A percentile compares a stretch with the other conserved stretches of the same genome.
These are phyloP conservation scores for Trypanosoma rangeli DNA, from an alignment of 208 protist genomes.

Conservation along the genomic window DNA sequence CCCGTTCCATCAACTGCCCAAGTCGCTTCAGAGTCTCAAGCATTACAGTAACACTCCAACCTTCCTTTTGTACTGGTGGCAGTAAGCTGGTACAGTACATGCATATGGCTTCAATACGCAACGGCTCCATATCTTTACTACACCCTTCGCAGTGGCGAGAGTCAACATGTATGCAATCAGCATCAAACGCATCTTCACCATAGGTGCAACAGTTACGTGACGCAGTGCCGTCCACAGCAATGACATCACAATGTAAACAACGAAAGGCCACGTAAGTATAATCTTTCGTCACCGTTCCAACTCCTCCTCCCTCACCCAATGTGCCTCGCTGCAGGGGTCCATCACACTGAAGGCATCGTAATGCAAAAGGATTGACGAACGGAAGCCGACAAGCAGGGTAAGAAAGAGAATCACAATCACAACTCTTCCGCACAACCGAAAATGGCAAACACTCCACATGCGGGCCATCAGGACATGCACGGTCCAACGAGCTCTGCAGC, in stretches of 20 bases:
- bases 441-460: conserved; percentile 80
- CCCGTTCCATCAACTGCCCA: neutral
- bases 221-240: conserved; percentile 1
- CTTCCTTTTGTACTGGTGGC: conserved; percentile 25
- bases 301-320: neutral
- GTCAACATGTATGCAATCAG: conserved; percentile 18
- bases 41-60: conserved; percentile 29
- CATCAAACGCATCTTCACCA: conserved; percentile 4
- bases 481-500: conserved; percentile 74
- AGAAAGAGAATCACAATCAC: conserved; percentile 21
- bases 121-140: conserved; percentile 7
- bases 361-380: conserved; percentile 48
- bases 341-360: conserved; percentile 22
- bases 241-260: conserved; percentile 20
- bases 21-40: conserved; percentile 17
- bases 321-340: neutral
- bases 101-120: conserved; percentile 26
- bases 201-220: conserved; percentile 6
- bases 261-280: neutral
- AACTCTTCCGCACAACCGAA: conserved; percentile 30
- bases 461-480: conserved; percentile 67
- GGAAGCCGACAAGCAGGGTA: conserved; percentile 37
- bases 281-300: neutral
- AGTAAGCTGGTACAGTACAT: conserved; percentile 22
- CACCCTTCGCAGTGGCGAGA: conserved; percentile 25